These are phyloP conservation scores for Penicillium italicum DNA, from an alignment of 2,329 filamentous ascomycete genomes.

Conservation along the genomic window DNA sequence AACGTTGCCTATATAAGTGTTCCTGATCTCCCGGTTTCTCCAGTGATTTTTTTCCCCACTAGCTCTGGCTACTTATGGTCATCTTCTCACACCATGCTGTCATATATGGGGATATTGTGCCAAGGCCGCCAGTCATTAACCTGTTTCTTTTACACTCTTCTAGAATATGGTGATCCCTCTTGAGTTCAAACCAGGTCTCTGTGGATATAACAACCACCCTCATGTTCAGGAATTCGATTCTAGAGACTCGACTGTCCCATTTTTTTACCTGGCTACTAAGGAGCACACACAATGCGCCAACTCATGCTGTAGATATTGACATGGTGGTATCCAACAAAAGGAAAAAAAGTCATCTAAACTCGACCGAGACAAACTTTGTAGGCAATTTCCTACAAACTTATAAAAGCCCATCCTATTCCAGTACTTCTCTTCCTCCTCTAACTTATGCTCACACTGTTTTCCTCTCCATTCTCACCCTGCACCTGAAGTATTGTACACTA, in stretches of 20 bases:
- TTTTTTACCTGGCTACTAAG: background rate
- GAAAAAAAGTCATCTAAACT: background rate
- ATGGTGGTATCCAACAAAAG: background rate
- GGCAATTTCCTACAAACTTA: constrained; percentile 1
- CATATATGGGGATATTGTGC: background rate
- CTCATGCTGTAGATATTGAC: background rate
- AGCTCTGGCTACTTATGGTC: background rate
- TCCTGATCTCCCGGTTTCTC: background rate
- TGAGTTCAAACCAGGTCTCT: too few species aligned
- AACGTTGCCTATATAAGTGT: background rate
- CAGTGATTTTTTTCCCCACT: background rate
- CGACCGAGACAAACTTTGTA: background rate
- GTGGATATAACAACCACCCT: background rate
- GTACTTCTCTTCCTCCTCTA: background rate
- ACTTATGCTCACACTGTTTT: background rate
- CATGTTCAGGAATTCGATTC: too few species aligned
- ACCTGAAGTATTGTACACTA: background rate
- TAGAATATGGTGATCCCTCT: background rate
- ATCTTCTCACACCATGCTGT: background rate
- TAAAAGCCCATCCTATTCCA: background rate
- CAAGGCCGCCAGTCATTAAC: background rate
- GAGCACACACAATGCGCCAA: background rate
- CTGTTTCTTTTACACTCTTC: background rate
- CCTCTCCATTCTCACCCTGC: background rate
- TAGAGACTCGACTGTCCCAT: background rate